These are phyloP conservation scores for Podaxis carcinomalis DNA, from an alignment of 768 basidiomycete species.

Conservation along the genomic window DNA sequence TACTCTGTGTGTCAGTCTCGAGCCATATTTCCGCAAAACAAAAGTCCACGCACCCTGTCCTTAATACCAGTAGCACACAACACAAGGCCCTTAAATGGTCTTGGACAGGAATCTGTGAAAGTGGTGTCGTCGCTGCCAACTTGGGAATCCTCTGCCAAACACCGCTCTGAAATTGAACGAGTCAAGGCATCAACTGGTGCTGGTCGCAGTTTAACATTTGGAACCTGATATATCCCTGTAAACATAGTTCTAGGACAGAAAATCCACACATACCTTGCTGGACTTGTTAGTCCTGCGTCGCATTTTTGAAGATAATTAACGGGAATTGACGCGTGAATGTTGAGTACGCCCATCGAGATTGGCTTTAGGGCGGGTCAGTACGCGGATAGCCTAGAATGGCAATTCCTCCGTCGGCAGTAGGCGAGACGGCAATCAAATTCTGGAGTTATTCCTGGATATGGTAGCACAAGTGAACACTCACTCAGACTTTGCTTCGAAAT, in stretches of 20 bases:
- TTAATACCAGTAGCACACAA: constrained; percentile 74
- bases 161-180: constrained; percentile 29
- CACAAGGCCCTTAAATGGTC: constrained; percentile 62
- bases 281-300: constrained; percentile 63
- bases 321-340: background rate
- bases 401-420: background rate
- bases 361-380: constrained; percentile 5
- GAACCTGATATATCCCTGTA: constrained; percentile 45
- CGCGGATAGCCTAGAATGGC: constrained; percentile 5
- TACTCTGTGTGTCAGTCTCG: constrained; percentile 23
- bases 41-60: constrained; percentile 58
- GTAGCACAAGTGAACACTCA: background rate
- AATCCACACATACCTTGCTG: constrained; percentile 41
- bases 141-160: constrained; percentile 47
- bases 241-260: background rate
- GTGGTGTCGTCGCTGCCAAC: constrained; percentile 40
- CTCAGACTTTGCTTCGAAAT: background rate
- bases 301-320: constrained; percentile 22
- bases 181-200: constrained; percentile 35
- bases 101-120: constrained; percentile 47
- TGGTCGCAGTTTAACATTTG: constrained; percentile 78
- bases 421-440: background rate
- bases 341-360: background rate
- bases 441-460: background rate
- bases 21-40: background rate